Evolutionary conservation across 345 rosid genomes (phyloP), one percentile per base, ranked within the genome.

Genomic region (Euclidium syriacum): DNA sequence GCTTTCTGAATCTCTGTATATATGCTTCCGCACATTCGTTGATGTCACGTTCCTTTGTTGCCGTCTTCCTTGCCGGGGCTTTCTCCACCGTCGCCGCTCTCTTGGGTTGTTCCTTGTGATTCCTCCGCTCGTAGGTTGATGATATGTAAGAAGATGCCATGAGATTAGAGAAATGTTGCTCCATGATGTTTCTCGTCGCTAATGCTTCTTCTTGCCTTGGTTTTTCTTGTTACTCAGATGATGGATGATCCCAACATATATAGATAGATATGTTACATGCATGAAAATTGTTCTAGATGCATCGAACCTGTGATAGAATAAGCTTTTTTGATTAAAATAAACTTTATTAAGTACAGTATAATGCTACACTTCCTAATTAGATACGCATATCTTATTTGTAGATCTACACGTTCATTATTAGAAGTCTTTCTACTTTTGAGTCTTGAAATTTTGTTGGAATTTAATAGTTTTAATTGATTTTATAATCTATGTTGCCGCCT

Each of bases 1-100:
- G 81, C 10, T 74, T 67, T 77, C 83, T 78, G 77, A 90, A 85
- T 27, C 73, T 87, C 75, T 78, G 70, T 75, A 83, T 90, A 78
- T 87, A 90, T 10, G 86, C 85, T 22, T 90, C 95, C 0, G 95
- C 95, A 2, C 92, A 77, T 55, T 82, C 78, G 41, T 90, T 75
- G 30, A 87, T 71, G 76, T 87, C 97, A 10, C 10, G 20, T 34
- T 71, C 75, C 24, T 64, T 71, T 41, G 24, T 41, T 6, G 40
- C 48, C 20, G 39, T 14, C 39, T 71, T 64, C 34, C 25, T 71
- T 3, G 24, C 41, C 47, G 54, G 61, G 19, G 42, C 10, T 1
- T 50, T 58, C 48, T 55, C 70, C 59, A 17, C 24, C 5, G 29
- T 36, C 4, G 3, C 32, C 1, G 6, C 39, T 54, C 50, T 70